A percentile compares a stretch with the other conserved stretches of the same genome.
These are phyloP conservation scores for Coemansia sp. DNA, from an alignment of 192 early-diverging fungal species.

Conservation along the genomic window DNA sequence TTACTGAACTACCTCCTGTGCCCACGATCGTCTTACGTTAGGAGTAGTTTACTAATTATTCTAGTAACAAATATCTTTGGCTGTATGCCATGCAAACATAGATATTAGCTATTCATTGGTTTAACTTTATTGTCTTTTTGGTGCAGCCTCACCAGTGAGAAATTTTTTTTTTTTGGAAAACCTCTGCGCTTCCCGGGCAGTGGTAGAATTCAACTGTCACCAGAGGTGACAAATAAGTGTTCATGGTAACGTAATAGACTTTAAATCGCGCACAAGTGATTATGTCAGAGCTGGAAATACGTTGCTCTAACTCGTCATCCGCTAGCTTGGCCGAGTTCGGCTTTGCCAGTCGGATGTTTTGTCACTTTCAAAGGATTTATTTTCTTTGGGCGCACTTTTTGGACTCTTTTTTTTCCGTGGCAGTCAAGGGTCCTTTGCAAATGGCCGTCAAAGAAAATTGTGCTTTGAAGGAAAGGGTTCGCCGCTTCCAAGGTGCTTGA, in stretches of 20 bases:
- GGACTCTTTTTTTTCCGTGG: background rate
- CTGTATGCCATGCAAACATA: background rate
- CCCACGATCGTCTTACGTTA: conserved; percentile 16
- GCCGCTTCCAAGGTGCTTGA: background rate
- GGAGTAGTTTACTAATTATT: background rate
- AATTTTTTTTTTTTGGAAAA: background rate
- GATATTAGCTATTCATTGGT: background rate
- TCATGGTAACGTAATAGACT: background rate
- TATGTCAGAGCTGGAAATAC: no score
- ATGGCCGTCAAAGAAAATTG: background rate
- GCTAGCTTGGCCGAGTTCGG: no score
- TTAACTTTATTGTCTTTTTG: background rate
- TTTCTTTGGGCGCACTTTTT: background rate
- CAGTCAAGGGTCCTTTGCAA: background rate
- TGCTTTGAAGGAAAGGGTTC: background rate
- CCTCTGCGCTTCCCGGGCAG: background rate
- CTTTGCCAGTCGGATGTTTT: no score
- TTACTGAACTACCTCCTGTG: conserved; percentile 57
- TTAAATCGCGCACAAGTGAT: background rate
- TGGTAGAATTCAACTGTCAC: background rate
- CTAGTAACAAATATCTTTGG: background rate
- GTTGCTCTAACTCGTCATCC: no score
- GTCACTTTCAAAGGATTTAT: no score
- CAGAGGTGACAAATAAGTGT: background rate
- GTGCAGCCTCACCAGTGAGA: background rate